These are phyloP conservation scores for Solanum clarkiae DNA, from an alignment of 257 asterid species.

Conservation along the genomic window DNA sequence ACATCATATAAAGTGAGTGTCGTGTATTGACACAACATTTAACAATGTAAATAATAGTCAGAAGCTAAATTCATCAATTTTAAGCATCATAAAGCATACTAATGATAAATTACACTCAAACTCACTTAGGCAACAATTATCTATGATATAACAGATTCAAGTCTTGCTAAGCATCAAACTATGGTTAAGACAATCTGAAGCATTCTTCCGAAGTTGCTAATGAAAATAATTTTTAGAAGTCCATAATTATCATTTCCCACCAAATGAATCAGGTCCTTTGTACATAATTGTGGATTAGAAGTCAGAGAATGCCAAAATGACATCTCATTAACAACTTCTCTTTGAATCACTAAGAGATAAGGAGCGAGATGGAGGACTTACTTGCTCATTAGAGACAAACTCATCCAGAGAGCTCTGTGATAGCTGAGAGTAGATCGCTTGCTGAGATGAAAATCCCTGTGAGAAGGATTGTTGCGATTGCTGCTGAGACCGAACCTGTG, in stretches of 20 bases:
- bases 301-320: not conserved
- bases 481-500: constrained; percentile 39
- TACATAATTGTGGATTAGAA: not conserved
- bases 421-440: constrained; percentile 64
- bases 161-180: not conserved
- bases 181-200: not conserved
- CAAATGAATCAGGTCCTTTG: not conserved
- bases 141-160: not conserved
- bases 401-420: constrained; percentile 82
- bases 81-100: not conserved
- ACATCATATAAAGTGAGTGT: not conserved
- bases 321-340: not conserved
- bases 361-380: constrained; percentile 5
- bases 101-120: not conserved
- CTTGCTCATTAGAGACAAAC: constrained; percentile 46
- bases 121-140: not conserved
- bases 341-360: not conserved
- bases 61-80: not conserved
- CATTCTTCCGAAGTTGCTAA: not conserved
- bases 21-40: not conserved
- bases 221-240: not conserved
- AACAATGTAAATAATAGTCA: not conserved
- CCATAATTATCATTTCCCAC: not conserved
- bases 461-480: constrained; percentile 66
- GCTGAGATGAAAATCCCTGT: constrained; percentile 88